Base-by-base conservation (phyloP, 2,329 filamentous ascomycete genomes). In the Colletotrichum siamense region DNA sequence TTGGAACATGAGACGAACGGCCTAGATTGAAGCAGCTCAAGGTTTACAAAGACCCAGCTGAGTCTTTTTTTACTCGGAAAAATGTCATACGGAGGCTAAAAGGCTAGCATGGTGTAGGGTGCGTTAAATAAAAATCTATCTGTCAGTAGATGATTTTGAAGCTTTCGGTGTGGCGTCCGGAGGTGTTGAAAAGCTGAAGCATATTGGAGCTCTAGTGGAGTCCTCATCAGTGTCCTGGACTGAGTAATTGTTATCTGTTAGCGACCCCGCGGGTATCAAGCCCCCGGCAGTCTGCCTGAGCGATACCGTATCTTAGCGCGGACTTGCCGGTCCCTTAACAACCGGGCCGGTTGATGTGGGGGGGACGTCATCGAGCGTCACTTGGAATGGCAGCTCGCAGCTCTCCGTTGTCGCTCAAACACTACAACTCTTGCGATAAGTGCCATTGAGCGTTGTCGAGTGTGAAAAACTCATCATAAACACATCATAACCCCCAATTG, bases 291-390 rank as follows among this genome's bases (percentile, higher is more conserved):
- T 49, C 16, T 24, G 12, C 36, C 52, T 44, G 15, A 24, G 13
- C 65, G 26, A 39, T 59, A 32, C 34, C 24, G 28, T 55, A 39
- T 61, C 59, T 66, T 71, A 75, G 49, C 62, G 52, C n/a, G 6
- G 13, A 68, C 32, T 26, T 75, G 63, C 69, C 69, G 73, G 63
- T 69, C 57, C 62, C 18, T 22, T 49, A 49, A 28, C 70, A 76
- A 73, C 73, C 73, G 73, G 73, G 73, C 73, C 73, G 73, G 73
- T 76, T 59, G 44, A 52, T 49, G 70, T 73, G 70, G 73, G 63
- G 71, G 32, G 73, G 34, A 73, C 73, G 73, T 76, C 73, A 76
- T 76, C 70, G 59, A 65, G 59, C 73, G 73, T 76, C 73, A 76
- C 70, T 49, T 16, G 70, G 64, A 69, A 63, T 62, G 44, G 24